Evolutionary conservation across 768 basidiomycete species (phyloP).

Genomic region (Postia placenta): DNA sequence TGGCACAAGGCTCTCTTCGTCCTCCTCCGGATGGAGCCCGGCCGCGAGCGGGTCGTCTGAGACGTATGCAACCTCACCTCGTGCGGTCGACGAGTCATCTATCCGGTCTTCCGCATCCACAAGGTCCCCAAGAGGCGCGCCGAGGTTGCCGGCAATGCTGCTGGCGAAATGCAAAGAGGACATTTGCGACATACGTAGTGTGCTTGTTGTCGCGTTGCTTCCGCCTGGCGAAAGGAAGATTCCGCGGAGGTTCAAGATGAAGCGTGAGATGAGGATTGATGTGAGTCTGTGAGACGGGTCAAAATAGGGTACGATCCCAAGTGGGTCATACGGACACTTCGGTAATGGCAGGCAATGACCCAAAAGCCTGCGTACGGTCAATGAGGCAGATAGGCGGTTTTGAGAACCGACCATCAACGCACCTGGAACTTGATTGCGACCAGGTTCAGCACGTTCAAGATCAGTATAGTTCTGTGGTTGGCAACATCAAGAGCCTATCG

Average conservation of each 20-base stretch:
- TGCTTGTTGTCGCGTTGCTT: neutral
- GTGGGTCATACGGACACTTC: neutral
- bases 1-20: neutral
- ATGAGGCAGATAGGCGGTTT: too few relatives aligned
- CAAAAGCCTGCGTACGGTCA: neutral
- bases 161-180: neutral
- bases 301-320: neutral
- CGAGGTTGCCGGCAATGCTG: constrained; percentile 3
- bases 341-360: constrained; percentile 1
- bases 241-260: constrained; percentile 11
- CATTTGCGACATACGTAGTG: neutral
- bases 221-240: neutral
- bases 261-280: constrained; percentile 11
- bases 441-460: constrained; percentile 3
- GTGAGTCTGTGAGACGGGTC: neutral
- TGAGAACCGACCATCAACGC: too few relatives aligned
- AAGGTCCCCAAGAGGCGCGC: neutral
- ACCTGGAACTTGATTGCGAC: constrained; percentile 5
- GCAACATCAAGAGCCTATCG: too few relatives aligned
- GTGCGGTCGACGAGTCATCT: neutral
- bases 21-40: neutral
- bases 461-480: neutral
- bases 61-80: constrained; percentile 1
- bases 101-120: neutral
- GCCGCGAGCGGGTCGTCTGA: constrained; percentile 1